Percentiles rank a stretch among this genome's conserved stretches.
These are phyloP conservation scores for Cercospora zeae-maydis DNA, from an alignment of 2,329 filamentous ascomycete genomes.

Conservation along the genomic window DNA sequence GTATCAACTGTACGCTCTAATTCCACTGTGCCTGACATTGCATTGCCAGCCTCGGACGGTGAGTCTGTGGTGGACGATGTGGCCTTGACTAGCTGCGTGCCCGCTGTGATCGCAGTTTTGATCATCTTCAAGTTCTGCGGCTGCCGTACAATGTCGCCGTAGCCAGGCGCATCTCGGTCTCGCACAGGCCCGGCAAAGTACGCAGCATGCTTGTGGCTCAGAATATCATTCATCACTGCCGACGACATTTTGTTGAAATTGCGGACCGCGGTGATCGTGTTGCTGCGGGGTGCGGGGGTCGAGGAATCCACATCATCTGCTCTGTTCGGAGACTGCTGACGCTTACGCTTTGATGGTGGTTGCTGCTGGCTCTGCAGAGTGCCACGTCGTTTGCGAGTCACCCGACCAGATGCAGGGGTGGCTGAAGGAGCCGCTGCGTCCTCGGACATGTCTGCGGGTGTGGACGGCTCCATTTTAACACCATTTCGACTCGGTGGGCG, in stretches of 20 bases:
- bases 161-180: conserved; percentile 50
- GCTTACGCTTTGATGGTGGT: conserved; percentile 42
- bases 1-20: conserved; percentile 72
- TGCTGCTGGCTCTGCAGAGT: conserved; percentile 34
- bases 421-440: conserved; percentile 35
- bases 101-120: conserved; percentile 46
- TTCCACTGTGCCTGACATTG: conserved; percentile 45
- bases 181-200: conserved; percentile 50
- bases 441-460: conserved; percentile 43
- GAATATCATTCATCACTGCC: conserved; percentile 51
- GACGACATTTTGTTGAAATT: conserved; percentile 49
- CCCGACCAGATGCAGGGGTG: conserved; percentile 25
- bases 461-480: conserved; percentile 49
- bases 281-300: conserved; percentile 29
- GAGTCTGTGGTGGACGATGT: conserved; percentile 49
- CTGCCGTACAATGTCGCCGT: conserved; percentile 51
- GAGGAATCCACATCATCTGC: conserved; percentile 19
- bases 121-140: conserved; percentile 53
- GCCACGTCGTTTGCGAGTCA: conserved; percentile 35
- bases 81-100: conserved; percentile 57
- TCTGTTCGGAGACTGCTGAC: conserved; percentile 31
- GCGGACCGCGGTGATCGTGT: conserved; percentile 44
- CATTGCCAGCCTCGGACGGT: conserved; percentile 54
- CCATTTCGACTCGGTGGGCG: conserved; percentile 39
- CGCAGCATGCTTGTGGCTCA: conserved; percentile 50